These are phyloP conservation scores for Lyophyllum atratum DNA, from an alignment of 768 basidiomycete genomes.

Conservation along the genomic window DNA sequence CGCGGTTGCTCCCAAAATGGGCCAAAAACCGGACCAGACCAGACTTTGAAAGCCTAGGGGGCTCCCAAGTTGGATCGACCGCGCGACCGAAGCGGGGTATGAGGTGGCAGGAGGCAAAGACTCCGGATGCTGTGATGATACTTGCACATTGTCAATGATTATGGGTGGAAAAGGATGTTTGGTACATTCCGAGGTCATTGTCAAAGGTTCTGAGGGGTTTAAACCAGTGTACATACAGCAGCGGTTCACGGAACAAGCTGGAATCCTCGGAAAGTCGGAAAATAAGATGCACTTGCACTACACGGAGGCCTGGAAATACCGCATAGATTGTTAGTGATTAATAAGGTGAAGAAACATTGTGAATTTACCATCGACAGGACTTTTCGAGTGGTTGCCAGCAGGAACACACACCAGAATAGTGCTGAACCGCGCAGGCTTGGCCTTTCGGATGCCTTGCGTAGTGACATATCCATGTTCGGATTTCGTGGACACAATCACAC, in stretches of 20 bases:
- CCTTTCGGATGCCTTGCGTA: conserved; percentile 16
- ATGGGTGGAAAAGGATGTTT: conserved; percentile 14
- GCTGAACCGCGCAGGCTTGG: conserved; percentile 16
- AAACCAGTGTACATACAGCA: conserved; percentile 29
- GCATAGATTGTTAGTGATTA: not conserved
- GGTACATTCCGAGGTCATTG: conserved; percentile 16
- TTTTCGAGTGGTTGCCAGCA: not conserved
- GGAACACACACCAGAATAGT: conserved; percentile 19
- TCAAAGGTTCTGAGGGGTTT: conserved; percentile 17
- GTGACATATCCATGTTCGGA: not conserved
- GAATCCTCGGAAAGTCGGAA: conserved; percentile 21
- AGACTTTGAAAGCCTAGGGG: too few species aligned
- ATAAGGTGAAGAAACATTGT: not conserved
- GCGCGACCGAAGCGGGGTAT: conserved; percentile 22
- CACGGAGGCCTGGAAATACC: conserved; percentile 22
- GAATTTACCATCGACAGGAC: conserved; percentile 13
- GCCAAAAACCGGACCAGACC: too few species aligned
- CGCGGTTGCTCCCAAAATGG: too few species aligned
- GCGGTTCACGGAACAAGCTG: conserved; percentile 13
- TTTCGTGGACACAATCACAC: conserved; percentile 17
- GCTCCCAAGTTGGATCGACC: too few species aligned
- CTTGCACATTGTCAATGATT: conserved; percentile 14
- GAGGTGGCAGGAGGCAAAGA: conserved; percentile 31
- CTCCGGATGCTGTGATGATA: conserved; percentile 24
- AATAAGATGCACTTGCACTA: conserved; percentile 26